Evolutionary conservation across 2,329 filamentous ascomycete species (phyloP).

Genomic region (Fusarium subglutinans): DNA sequence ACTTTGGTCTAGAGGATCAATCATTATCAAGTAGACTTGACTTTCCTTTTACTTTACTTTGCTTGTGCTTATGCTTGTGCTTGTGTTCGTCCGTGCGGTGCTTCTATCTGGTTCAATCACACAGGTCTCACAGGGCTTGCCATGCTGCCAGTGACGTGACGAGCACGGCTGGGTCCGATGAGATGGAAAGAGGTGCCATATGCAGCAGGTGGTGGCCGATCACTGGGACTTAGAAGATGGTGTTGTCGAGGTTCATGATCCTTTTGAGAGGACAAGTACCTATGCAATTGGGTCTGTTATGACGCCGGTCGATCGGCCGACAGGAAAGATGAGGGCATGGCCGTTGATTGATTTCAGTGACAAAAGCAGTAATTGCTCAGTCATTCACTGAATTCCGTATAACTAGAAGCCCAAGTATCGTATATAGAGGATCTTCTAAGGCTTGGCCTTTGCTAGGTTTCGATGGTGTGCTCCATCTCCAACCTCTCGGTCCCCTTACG

Average conservation of each 20-base stretch:
- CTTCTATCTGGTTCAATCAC: neutral
- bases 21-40: neutral
- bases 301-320: constrained; percentile 24
- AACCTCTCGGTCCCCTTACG: constrained; percentile 13
- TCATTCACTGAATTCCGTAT: neutral
- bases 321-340: neutral
- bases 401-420: neutral
- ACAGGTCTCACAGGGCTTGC: neutral
- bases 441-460: constrained; percentile 21
- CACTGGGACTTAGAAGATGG: constrained; percentile 9
- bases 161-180: neutral
- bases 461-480: constrained; percentile 32
- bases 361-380: neutral
- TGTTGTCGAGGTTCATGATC: constrained; percentile 13
- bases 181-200: constrained; percentile 5
- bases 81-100: neutral
- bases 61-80: neutral
- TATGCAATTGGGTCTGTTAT: neutral
- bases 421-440: neutral
- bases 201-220: constrained; percentile 23
- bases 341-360: neutral
- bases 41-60: neutral
- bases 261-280: neutral
- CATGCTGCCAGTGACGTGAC: constrained; percentile 6
- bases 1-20: neutral